Conservation (phyloP, 2,329 filamentous ascomycete genomes). For the Monascus ruber region DNA sequence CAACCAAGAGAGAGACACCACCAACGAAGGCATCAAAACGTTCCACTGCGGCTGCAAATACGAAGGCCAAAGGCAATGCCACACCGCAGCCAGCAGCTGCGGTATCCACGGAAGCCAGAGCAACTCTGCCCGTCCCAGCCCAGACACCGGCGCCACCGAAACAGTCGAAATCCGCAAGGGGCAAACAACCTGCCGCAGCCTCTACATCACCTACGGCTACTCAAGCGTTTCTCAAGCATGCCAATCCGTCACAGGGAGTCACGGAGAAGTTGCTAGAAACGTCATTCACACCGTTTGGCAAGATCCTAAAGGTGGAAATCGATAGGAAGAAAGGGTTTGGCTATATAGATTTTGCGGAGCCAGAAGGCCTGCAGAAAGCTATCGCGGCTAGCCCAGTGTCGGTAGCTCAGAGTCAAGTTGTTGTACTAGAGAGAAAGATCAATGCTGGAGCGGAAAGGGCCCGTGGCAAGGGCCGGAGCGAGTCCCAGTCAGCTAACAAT, state of each 20-base stretch:
- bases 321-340: slow-evolving; percentile 92
- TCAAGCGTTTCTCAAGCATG: slow-evolving; percentile 64
- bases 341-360: slow-evolving; percentile 76
- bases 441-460: slow-evolving; percentile 22
- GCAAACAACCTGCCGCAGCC: neutral
- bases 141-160: slow-evolving; percentile 3
- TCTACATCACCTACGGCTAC: slow-evolving; percentile 19
- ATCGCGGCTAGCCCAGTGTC: slow-evolving; percentile 69
- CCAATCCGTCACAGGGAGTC: slow-evolving; percentile 81
- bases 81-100: slow-evolving; percentile 2
- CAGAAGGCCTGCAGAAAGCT: slow-evolving; percentile 62
- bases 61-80: neutral
- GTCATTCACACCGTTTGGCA: slow-evolving; percentile 62
- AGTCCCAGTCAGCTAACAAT: slow-evolving; percentile 5
- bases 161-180: neutral
- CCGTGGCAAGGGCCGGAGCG: slow-evolving; percentile 19
- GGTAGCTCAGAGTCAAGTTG: slow-evolving; percentile 74
- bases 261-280: slow-evolving; percentile 69
- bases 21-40: slow-evolving; percentile 4
- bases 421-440: slow-evolving; percentile 57
- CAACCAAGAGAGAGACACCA: slow-evolving; percentile 1
- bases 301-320: slow-evolving; percentile 71
- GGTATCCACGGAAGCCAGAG: slow-evolving; percentile 3
- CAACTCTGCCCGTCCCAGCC: slow-evolving; percentile 4
- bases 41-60: neutral